These are phyloP conservation scores for Kwoniella dejecticola DNA, from an alignment of 768 basidiomycete genomes.

Conservation along the genomic window DNA sequence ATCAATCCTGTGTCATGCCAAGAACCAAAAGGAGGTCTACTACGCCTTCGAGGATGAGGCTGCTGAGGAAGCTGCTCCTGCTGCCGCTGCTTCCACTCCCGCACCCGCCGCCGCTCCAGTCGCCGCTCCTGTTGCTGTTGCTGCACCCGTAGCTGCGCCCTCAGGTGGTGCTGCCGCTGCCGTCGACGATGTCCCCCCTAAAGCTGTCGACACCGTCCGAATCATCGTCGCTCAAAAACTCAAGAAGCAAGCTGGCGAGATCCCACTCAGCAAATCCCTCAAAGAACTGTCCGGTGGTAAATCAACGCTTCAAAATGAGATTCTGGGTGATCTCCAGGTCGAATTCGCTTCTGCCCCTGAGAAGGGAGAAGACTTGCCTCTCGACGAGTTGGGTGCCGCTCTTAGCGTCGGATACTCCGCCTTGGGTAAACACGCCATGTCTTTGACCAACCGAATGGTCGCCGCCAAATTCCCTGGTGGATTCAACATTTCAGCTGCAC, in stretches of 20 bases:
- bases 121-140: conserved; percentile 57
- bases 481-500: conserved; percentile 90
- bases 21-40: conserved; percentile 95
- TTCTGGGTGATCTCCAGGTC: conserved; percentile 91
- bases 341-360: conserved; percentile 95
- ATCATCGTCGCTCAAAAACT: conserved; percentile 95
- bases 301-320: conserved; percentile 98
- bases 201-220: conserved; percentile 82
- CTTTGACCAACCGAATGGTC: conserved; percentile 85
- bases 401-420: conserved; percentile 73
- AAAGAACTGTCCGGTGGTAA: conserved; percentile 99
- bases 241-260: conserved; percentile 88
- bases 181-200: conserved; percentile 88
- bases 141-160: conserved; percentile 55
- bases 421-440: conserved; percentile 89
- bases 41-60: conserved; percentile 92
- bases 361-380: conserved; percentile 94
- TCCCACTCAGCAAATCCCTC: conserved; percentile 89
- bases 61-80: conserved; percentile 55
- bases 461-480: conserved; percentile 99
- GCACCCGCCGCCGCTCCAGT: conserved; percentile 58
- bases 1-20: conserved; percentile 85
- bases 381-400: conserved; percentile 91
- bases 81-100: conserved; percentile 55
- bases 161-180: conserved; percentile 66